Base-by-base conservation (phyloP, 1,284 basidiomycete genomes). In the Schizophyllum amplum region DNA sequence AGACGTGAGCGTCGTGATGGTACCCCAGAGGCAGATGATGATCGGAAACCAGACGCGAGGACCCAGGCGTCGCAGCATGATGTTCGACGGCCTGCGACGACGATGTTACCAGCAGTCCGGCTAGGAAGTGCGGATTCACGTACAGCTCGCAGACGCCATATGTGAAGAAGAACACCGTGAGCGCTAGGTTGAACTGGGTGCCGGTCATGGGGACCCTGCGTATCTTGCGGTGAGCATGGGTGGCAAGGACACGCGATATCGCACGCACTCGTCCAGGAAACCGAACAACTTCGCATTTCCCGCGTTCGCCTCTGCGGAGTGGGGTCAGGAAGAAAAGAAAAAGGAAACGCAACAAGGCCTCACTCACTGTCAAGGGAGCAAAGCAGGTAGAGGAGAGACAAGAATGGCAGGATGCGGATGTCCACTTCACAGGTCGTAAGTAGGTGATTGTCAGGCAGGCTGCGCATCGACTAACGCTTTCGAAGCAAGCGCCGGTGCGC, bases 111-210 rank as follows among this genome's bases (percentile, higher is more conserved):
- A 49, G 17, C 21, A n/a, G 24, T 48, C 15, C 49, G 22, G 23
- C 13, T 17, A 13, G 17, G 25, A 21, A 25, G 24, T 49, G 11
- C 22, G 22, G n/a, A 21, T 23, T 21, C 42, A 51, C 55, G 22
- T 24, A 56, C 55, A 56, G 55, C 23, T 56, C 55, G 23, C 25
- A 56, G 11, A 27, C 47, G 22, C 55, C 55, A 33, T 58, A 58
- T 15, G 57, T 58, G 54, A 58, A 58, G 57, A 58, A 58, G 27
- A 58, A 58, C 33, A 27, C 24, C 20, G 57, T 58, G 24, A 58
- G 47, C 9, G 47, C 57, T 4, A 58, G 47, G 25, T 58, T 58
- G 54, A 58, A 58, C 49, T 58, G 57, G 9, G 54, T 55, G 21
- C 57, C 57, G 6, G 57, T 58, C 57, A 58, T 58, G 6, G 47